These are phyloP conservation scores for Cruciata laevipes DNA, from an alignment of 257 asterid species.

Conservation along the genomic window DNA sequence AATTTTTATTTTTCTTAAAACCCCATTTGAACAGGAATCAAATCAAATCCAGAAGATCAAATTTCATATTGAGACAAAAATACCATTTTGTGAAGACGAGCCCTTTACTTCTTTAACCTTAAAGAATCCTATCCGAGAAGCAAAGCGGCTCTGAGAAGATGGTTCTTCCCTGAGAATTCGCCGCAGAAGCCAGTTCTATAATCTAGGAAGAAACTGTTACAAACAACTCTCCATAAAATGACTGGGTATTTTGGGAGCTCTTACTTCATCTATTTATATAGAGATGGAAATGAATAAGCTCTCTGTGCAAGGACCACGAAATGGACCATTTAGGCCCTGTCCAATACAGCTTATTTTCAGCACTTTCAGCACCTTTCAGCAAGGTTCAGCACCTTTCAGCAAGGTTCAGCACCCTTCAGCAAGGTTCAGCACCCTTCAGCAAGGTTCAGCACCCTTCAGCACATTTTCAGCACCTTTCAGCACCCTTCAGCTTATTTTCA, in stretches of 20 bases:
- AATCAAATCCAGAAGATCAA: neutral
- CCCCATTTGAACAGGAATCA: neutral
- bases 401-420: too few relatives aligned
- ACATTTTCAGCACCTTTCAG: too few relatives aligned
- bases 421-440: too few relatives aligned
- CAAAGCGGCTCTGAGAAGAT: constrained; percentile 14
- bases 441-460: too few relatives aligned
- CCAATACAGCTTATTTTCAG: too few relatives aligned
- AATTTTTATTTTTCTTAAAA: too few relatives aligned
- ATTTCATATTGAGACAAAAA: neutral
- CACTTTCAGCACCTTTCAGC: too few relatives aligned
- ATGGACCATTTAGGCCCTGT: constrained; percentile 10
- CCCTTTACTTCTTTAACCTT: constrained; percentile 2
- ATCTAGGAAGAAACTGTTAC: neutral
- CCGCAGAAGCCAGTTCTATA: constrained; percentile 1
- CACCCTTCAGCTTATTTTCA: too few relatives aligned
- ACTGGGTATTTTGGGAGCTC: neutral
- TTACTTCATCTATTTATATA: neutral
- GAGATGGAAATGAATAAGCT: neutral
- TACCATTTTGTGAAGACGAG: constrained; percentile 7
- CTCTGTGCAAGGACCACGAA: neutral
- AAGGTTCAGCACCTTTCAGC: too few relatives aligned
- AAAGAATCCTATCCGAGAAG: neutral
- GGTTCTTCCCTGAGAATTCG: constrained; percentile 9
- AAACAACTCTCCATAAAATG: neutral